Evolutionary conservation across 108 stramenopile genomes (phyloP).

Genomic region (Heterococcus sp.): DNA sequence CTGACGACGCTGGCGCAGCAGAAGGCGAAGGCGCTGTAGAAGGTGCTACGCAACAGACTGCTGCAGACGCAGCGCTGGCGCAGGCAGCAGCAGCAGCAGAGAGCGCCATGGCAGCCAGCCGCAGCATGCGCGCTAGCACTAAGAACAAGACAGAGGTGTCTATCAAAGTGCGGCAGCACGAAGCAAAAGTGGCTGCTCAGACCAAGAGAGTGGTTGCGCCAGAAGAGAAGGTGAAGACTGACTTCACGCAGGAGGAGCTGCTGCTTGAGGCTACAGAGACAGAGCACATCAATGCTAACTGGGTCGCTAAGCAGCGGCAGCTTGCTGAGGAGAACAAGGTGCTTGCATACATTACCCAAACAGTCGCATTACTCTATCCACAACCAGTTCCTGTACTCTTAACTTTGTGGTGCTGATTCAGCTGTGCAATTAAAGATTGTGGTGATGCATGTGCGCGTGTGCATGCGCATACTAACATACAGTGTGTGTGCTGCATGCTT

Average conservation of each 20-base stretch:
- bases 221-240: slow-evolving; percentile 19
- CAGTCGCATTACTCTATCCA: neutral
- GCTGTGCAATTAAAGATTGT: neutral
- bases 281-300: slow-evolving; percentile 4
- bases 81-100: neutral
- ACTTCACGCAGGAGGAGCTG: slow-evolving; percentile 52
- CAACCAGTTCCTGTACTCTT: neutral
- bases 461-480: neutral
- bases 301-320: slow-evolving; percentile 37
- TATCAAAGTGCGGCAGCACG: slow-evolving; percentile 41
- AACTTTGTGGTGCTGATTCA: neutral
- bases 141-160: slow-evolving; percentile 51
- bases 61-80: neutral
- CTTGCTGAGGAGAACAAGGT: slow-evolving; percentile 36
- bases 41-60: neutral
- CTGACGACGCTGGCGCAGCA: too few relatives aligned
- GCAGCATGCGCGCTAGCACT: slow-evolving; percentile 40
- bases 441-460: neutral
- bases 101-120: neutral
- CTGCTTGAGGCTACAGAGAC: slow-evolving; percentile 49
- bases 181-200: slow-evolving; percentile 18
- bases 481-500: neutral
- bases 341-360: neutral
- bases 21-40: neutral
- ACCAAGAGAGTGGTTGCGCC: neutral